Evolutionary conservation across 306 rosid species (phyloP).

Genomic region (Cucurbita argyrosperma): DNA sequence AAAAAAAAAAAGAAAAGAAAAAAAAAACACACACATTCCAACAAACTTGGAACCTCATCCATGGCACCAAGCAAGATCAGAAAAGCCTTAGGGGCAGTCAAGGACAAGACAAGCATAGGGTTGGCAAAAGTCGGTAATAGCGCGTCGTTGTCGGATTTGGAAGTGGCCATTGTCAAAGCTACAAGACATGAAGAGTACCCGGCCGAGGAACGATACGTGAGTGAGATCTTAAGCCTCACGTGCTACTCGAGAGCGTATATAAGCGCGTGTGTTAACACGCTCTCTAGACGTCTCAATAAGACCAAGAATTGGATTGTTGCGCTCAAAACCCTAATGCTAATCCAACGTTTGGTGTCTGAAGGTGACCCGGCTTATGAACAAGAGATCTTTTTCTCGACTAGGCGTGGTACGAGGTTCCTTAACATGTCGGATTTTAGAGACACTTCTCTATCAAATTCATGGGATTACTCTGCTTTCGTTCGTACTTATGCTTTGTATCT

Average conservation of each 20-base stretch:
- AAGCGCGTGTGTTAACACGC: conserved; percentile 55
- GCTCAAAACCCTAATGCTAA: conserved; percentile 49
- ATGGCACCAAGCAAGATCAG: conserved; percentile 63
- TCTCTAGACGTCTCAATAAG: conserved; percentile 67
- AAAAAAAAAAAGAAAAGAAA: neutral
- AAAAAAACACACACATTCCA: neutral
- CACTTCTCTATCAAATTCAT: conserved; percentile 23
- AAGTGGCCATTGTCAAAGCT: conserved; percentile 86
- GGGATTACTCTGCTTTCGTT: conserved; percentile 78
- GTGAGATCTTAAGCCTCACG: conserved; percentile 76
- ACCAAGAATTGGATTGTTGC: conserved; percentile 75
- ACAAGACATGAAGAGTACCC: conserved; percentile 79
- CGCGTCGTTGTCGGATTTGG: conserved; percentile 67
- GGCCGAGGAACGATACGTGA: conserved; percentile 53
- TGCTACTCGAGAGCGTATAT: conserved; percentile 67
- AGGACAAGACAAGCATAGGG: conserved; percentile 89
- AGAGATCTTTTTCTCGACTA: conserved; percentile 78
- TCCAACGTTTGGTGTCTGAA: conserved; percentile 56
- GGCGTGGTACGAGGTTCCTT: conserved; percentile 75
- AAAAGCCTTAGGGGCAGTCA: conserved; percentile 78
- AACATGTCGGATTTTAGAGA: conserved; percentile 86
- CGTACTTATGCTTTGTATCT: conserved; percentile 68
- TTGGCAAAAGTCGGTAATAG: conserved; percentile 89
- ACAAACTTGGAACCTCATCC: neutral
- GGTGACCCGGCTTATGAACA: conserved; percentile 98